Evolutionary conservation across 495 filamentous ascomycete species (phyloP).

Genomic region (Xylaria castorea): DNA sequence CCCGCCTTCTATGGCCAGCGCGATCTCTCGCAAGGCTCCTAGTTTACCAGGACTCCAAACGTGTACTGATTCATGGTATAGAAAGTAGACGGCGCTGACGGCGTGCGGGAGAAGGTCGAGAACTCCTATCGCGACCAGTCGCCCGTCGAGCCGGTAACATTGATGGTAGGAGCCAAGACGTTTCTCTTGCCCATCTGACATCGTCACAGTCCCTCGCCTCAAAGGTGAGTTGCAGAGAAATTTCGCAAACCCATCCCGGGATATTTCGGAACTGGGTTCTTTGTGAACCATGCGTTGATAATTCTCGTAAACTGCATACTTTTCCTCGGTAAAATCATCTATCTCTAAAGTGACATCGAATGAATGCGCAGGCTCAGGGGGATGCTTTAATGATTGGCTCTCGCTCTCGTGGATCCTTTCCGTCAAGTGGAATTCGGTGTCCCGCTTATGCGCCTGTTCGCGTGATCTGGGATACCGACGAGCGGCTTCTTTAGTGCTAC

Average conservation of each 20-base stretch:
- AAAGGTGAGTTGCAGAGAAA: conserved; percentile 89
- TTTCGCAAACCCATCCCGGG: conserved; percentile 70
- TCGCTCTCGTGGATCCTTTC: conserved; percentile 74
- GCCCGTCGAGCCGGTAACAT: conserved; percentile 89
- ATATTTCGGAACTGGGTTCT: conserved; percentile 72
- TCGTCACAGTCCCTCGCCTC: conserved; percentile 52
- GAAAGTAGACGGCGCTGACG: conserved; percentile 93
- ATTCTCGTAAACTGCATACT: conserved; percentile 81
- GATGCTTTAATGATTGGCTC: conserved; percentile 59
- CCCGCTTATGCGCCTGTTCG: conserved; percentile 77
- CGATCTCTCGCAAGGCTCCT: conserved; percentile 83
- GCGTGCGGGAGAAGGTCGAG: conserved; percentile 85
- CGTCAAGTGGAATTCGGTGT: conserved; percentile 76
- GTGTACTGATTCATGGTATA: conserved; percentile 87
- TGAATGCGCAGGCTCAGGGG: conserved; percentile 75
- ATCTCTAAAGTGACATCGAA: conserved; percentile 82
- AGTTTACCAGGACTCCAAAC: conserved; percentile 86
- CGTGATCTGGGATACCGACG: conserved; percentile 76
- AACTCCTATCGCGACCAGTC: conserved; percentile 86
- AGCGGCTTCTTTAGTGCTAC: conserved; percentile 66
- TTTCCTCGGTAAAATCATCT: conserved; percentile 84
- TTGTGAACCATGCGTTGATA: conserved; percentile 85
- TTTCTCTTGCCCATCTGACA: conserved; percentile 57
- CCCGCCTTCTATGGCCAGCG: conserved; percentile 73
- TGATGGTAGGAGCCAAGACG: conserved; percentile 91